These are phyloP conservation scores for Pinus tabuliformis DNA, from an alignment of 75 land plant genomes.

Conservation along the genomic window DNA sequence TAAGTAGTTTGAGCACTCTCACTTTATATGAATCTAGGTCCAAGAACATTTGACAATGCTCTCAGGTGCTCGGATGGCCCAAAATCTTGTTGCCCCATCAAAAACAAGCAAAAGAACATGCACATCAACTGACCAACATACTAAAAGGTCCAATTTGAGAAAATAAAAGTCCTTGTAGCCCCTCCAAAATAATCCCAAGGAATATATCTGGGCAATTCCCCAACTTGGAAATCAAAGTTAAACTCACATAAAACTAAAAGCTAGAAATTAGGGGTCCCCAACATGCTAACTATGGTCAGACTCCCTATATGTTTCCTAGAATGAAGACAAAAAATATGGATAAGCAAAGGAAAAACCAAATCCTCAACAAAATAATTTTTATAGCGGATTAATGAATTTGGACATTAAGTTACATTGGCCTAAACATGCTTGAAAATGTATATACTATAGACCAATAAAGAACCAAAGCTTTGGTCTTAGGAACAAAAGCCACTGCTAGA, in stretches of 20 bases:
- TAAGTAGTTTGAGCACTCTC: slow-evolving; percentile 33
- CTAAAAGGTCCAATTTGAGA: not conserved
- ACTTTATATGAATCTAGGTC: slow-evolving; percentile 73
- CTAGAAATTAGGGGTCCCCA: not conserved
- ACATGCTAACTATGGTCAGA: too few species aligned
- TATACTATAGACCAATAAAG: too few species aligned
- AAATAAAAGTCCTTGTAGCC: too few species aligned
- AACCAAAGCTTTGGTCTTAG: too few species aligned
- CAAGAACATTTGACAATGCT: slow-evolving; percentile 77
- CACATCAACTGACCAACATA: not conserved
- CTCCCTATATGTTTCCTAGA: too few species aligned
- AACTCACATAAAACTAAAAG: not conserved
- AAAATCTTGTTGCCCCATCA: slow-evolving; percentile 37
- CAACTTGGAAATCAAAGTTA: not conserved
- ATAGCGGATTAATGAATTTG: too few species aligned
- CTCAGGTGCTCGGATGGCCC: slow-evolving; percentile 42
- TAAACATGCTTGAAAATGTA: too few species aligned
- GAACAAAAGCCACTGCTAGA: too few species aligned
- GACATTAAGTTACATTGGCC: too few species aligned
- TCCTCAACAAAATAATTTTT: too few species aligned
- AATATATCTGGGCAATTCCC: not conserved
- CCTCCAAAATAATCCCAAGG: not conserved
- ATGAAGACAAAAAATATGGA: too few species aligned
- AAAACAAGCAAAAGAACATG: not conserved
- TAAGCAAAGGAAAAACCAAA: too few species aligned